Base-by-base conservation (phyloP, 208 protist species). In the Blechomonas ayalai region DNA sequence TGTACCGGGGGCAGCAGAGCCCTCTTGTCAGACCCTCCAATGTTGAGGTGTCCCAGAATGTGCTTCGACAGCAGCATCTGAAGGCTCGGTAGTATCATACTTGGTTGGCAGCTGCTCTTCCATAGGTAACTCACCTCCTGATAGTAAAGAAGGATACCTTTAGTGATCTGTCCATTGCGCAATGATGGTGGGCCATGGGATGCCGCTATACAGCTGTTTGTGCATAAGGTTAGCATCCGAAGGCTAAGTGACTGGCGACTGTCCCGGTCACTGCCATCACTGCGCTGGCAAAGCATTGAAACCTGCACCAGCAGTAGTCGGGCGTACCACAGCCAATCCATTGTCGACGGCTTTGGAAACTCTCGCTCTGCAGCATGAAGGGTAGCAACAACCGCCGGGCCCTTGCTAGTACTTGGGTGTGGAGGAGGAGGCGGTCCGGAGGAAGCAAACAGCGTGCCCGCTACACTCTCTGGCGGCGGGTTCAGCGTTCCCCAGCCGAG, bases 151-250 rank as follows among this genome's bases (percentile, higher is more conserved):
- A 12, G n/a, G 44, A 81, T 59, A 12, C 63, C 59, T 7, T 47
- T 18, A 2, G 44, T 43, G 25, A 85, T 60, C 13, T 62, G 60
- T 3, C 15, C 43, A 22, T 51, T 31, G 12, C 63, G 61, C 5
- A 31, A 32, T 4, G 26, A 9, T 1, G 26, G 13, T 0, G 68
- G 69, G 1, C 66, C 80, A 37, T 72, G 73, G 19, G 68, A 56
- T 15, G 73, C 73, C 2, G 79, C 80, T 40, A 89, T 85, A 19
- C 78, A 69, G 28, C 77, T 73, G 48, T 92, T 92, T 25, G 80
- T 80, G 25, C 71, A 76, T 18, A 74, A 56, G 36, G 74, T 42
- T 38, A 88, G 34, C 36, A 68, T 48, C 12, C 52, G 55, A 20
- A 67, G 52, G 16, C 61, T 52, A 33, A 76, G 37, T 20, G 58